Conservation (phyloP, 106 monocot species). For the Gastrodia elata region DNA sequence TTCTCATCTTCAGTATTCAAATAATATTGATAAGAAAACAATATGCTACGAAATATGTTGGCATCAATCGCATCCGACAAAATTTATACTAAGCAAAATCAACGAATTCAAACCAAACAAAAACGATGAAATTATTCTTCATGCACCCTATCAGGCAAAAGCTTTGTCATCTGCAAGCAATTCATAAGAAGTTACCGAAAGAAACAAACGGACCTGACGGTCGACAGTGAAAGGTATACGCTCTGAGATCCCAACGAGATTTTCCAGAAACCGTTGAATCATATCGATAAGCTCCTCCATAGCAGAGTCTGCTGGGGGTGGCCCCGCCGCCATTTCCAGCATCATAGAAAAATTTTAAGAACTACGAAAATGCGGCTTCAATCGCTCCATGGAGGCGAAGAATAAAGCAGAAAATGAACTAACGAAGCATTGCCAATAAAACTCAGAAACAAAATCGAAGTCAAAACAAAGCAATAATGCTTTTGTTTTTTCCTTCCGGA, state of each 20-base stretch:
- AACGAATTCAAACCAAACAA: not conserved
- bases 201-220: constrained; percentile 5
- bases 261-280: constrained; percentile 15
- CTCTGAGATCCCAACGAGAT: constrained; percentile 11
- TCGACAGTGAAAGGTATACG: constrained; percentile 11
- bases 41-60: not conserved
- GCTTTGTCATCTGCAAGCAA: too few relatives aligned
- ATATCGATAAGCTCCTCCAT: constrained; percentile 13
- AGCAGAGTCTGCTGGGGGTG: constrained; percentile 9
- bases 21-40: not conserved
- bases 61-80: not conserved
- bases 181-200: not conserved
- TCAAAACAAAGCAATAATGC: too few relatives aligned
- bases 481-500: too few relatives aligned
- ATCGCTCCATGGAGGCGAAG: not conserved
- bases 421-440: not conserved
- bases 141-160: not conserved
- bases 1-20: not conserved
- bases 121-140: not conserved
- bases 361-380: not conserved
- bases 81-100: not conserved
- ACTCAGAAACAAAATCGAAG: not conserved
- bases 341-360: constrained; percentile 7
- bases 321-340: constrained; percentile 7
- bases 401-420: not conserved